Percentiles rank a stretch among this genome's conserved stretches.
phyloP scores from a whole-genome alignment of 139 green algal species.

The Asterochloris sp. region DNA sequence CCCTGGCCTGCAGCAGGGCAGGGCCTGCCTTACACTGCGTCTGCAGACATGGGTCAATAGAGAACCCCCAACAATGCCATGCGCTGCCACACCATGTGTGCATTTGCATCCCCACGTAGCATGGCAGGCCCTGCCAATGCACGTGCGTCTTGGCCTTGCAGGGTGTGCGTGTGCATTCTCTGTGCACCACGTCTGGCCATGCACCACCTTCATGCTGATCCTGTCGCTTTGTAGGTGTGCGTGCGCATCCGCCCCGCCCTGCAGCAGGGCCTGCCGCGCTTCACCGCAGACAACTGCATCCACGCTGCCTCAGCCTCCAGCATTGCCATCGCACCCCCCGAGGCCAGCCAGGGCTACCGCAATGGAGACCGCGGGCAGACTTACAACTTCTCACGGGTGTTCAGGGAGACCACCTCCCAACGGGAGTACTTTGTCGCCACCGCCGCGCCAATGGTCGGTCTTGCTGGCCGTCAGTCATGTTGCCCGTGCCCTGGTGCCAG shows the following conservation, averaged over 20 bases:
- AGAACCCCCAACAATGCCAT: no score
- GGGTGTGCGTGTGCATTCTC: no score
- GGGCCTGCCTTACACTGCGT: no score
- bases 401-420: constrained; percentile 43
- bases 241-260: constrained; percentile 46
- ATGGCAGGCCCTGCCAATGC: background rate
- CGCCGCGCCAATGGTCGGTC: constrained; percentile 38
- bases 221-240: constrained; percentile 33
- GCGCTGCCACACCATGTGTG: no score
- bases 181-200: no score
- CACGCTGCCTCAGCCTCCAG: constrained; percentile 36
- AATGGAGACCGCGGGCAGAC: constrained; percentile 47
- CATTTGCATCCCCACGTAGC: no score
- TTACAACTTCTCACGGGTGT: constrained; percentile 62
- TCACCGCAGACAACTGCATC: constrained; percentile 42
- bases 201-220: no score
- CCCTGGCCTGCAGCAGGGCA: no score
- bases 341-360: constrained; percentile 41
- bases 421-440: constrained; percentile 41
- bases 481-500: no score
- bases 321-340: constrained; percentile 49
- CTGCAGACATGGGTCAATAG: no score
- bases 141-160: no score
- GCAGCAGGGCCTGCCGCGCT: constrained; percentile 10
- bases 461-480: no score